Evolutionary conservation across 148 eudicot genomes (phyloP).

Genomic region (Heliamphora exappendiculata): DNA sequence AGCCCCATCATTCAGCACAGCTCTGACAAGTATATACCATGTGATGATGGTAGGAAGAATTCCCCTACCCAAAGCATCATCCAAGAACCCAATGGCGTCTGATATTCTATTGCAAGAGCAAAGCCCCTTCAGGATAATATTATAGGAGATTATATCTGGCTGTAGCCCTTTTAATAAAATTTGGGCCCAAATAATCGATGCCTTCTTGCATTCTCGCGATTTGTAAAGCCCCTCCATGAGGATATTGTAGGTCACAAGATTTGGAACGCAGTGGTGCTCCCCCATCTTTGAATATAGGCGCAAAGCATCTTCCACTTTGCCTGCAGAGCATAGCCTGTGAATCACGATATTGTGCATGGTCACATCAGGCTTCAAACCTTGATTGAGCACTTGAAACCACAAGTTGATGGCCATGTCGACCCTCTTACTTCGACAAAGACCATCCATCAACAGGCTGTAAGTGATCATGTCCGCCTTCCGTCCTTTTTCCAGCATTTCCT

Average conservation of each 20-base stretch:
- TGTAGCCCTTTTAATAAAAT: conserved; percentile 46
- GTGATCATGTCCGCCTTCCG: conserved; percentile 61
- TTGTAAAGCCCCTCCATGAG: conserved; percentile 83
- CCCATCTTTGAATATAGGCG: conserved; percentile 52
- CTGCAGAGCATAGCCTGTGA: conserved; percentile 73
- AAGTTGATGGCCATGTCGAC: conserved; percentile 53
- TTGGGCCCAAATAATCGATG: conserved; percentile 63
- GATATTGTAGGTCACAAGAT: conserved; percentile 78
- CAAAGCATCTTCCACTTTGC: conserved; percentile 57
- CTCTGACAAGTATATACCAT: conserved; percentile 85
- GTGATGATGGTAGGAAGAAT: conserved; percentile 53
- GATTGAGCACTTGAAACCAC: conserved; percentile 52
- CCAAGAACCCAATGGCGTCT: conserved; percentile 48
- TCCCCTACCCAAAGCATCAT: conserved; percentile 54
- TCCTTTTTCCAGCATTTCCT: conserved; percentile 71
- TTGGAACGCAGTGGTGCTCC: conserved; percentile 40
- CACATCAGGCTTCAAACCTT: conserved; percentile 70
- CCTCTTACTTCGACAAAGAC: conserved; percentile 55
- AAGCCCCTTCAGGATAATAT: conserved; percentile 73
- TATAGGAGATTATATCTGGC: conserved; percentile 83
- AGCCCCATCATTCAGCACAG: conserved; percentile 34
- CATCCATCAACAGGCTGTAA: conserved; percentile 65
- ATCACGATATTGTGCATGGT: conserved; percentile 77
- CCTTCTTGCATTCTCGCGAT: conserved; percentile 45
- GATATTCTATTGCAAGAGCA: conserved; percentile 55